Conservation (phyloP, 176 grass and related monocot genomes). For the Oryza glaberrima region DNA sequence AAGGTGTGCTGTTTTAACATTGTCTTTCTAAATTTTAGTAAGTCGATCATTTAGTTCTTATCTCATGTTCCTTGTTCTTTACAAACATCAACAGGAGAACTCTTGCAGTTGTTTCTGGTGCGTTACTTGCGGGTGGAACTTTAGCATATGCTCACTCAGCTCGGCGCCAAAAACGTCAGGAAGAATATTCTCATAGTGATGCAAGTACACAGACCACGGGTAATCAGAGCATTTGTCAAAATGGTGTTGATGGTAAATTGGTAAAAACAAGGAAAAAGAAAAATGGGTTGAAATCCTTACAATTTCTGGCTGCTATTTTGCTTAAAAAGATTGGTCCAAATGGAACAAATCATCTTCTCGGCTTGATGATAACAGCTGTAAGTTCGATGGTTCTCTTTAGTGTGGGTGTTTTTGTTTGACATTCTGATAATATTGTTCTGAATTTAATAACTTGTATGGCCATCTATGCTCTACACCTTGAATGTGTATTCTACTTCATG, state of each 20-base stretch:
- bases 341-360: slow-evolving; percentile 71
- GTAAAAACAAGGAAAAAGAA: slow-evolving; percentile 55
- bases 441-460: slow-evolving; percentile 12
- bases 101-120: slow-evolving; percentile 71
- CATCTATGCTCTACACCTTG: neutral
- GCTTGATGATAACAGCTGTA: slow-evolving; percentile 72
- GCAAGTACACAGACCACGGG: slow-evolving; percentile 28
- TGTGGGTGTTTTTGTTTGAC: slow-evolving; percentile 12
- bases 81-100: slow-evolving; percentile 51
- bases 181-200: slow-evolving; percentile 41
- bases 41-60: neutral
- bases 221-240: slow-evolving; percentile 44
- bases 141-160: slow-evolving; percentile 65
- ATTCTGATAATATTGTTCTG: slow-evolving; percentile 8
- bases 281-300: slow-evolving; percentile 72
- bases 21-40: neutral
- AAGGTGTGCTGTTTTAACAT: slow-evolving; percentile 54
- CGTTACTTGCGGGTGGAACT: slow-evolving; percentile 82
- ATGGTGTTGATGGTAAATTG: slow-evolving; percentile 61
- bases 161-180: slow-evolving; percentile 34
- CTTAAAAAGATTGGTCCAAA: slow-evolving; percentile 79
- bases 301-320: slow-evolving; percentile 84
- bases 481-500: neutral
- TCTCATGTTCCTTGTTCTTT: neutral
- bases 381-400: slow-evolving; percentile 24